These are phyloP conservation scores for Przewalskia tangutica DNA, from an alignment of 257 asterid species.

Conservation along the genomic window DNA sequence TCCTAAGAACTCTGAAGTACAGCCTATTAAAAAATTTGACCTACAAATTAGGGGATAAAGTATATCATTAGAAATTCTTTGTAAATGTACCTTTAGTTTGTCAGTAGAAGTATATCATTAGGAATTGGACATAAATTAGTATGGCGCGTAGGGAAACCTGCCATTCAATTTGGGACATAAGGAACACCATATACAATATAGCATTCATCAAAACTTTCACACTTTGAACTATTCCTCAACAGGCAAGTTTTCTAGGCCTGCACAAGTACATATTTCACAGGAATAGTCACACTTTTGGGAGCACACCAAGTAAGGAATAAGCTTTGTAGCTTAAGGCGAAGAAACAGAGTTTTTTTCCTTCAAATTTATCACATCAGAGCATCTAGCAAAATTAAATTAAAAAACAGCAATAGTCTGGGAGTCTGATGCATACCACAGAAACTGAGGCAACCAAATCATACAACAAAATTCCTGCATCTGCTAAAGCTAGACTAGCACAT, in stretches of 20 bases:
- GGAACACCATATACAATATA: neutral
- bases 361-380: too few relatives aligned
- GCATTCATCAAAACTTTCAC: neutral
- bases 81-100: too few relatives aligned
- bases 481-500: constrained; percentile 97
- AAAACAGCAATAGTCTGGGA: neutral
- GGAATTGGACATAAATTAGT: neutral
- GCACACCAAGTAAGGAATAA: neutral
- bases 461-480: constrained; percentile 95
- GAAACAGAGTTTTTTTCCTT: too few relatives aligned
- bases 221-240: neutral
- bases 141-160: neutral
- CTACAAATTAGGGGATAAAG: neutral
- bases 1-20: neutral
- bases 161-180: neutral
- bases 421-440: constrained; percentile 37
- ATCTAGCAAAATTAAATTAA: too few relatives aligned
- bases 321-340: too few relatives aligned
- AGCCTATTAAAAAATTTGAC: neutral
- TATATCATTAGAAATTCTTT: neutral
- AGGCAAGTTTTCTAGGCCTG: neutral
- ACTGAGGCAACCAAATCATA: constrained; percentile 86
- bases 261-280: neutral
- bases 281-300: neutral
- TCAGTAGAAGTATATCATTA: too few relatives aligned